A percentile compares a stretch with the other conserved stretches of the same genome.
These are phyloP conservation scores for Gracilariopsis chorda DNA, from an alignment of 23 red algal species.

Conservation along the genomic window DNA sequence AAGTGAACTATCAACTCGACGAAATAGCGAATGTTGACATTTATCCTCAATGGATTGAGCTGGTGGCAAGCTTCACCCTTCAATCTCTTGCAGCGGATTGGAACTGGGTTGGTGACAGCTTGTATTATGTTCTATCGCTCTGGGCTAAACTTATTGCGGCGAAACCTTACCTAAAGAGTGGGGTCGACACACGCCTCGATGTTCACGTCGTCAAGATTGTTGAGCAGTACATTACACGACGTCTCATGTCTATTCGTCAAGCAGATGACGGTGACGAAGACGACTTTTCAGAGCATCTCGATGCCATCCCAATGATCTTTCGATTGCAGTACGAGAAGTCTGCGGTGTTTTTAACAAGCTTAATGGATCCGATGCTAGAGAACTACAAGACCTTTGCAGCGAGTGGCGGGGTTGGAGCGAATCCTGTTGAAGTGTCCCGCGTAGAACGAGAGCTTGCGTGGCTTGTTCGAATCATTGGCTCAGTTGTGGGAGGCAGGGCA, in stretches of 20 bases:
- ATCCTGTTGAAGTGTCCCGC: conserved; percentile 55
- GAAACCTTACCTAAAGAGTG: conserved; percentile 77
- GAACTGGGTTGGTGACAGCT: conserved; percentile 73
- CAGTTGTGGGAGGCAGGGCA: conserved; percentile 62
- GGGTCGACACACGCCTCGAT: conserved; percentile 53
- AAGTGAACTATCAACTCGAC: conserved; percentile 87
- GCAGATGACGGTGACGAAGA: conserved; percentile 68
- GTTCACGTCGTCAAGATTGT: conserved; percentile 72
- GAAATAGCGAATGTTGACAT: conserved; percentile 64
- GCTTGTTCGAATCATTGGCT: conserved; percentile 60
- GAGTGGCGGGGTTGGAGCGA: conserved; percentile 47
- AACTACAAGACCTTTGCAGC: conserved; percentile 79
- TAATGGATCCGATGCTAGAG: conserved; percentile 79
- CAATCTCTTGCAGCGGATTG: conserved; percentile 82
- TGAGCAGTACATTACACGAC: conserved; percentile 64
- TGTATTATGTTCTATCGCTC: conserved; percentile 77
- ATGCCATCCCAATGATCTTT: conserved; percentile 72
- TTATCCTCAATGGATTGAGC: conserved; percentile 78
- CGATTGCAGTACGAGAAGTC: conserved; percentile 87
- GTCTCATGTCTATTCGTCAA: conserved; percentile 52
- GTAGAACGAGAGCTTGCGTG: conserved; percentile 78
- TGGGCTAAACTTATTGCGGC: conserved; percentile 68
- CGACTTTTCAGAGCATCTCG: conserved; percentile 79
- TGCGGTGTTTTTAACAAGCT: conserved; percentile 46
- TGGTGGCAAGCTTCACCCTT: conserved; percentile 70